Base-by-base conservation (phyloP, 192 early-diverging fungal species). In the Entrophospora sp. region DNA sequence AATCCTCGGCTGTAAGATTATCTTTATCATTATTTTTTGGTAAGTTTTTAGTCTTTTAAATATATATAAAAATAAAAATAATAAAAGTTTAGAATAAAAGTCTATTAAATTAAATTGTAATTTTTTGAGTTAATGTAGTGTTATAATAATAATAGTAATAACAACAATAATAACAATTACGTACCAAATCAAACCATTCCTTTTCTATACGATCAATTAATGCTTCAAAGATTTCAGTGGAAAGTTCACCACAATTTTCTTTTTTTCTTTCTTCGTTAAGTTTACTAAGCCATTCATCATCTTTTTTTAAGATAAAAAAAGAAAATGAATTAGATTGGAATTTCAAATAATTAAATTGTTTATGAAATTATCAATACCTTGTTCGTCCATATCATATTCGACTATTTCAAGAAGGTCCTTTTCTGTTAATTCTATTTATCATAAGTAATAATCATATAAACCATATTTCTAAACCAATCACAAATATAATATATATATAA, bases 381-480 rank as follows among this genome's bases (percentile, higher is more conserved):
- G 89, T 65, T 99, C 94, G 69, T 99, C 97, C 89, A 99, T 89
- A 73, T 99, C 97, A 70, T 99, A 99, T 72, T 99, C 97, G 32
- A 93, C 85, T 8, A 72, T 77, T 28, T 81, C 84, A 35, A 70
- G 78, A 14, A 86, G 71, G 14, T 82, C 80, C 30, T 64, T 77
- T 55, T 86, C 84, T 0, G 82, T 72, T 13, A 81, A 81, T 59
- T 86, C 84, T 84, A 72, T 18, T 13, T 2, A 16, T 18, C 35
- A 36, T 12, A 56, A 25, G 16, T 9, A 13, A 31, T 40, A 24
- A 53, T 27, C 2, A 20, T 24, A 16, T 16, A 13, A 44, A 18
- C 10, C 4, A 13, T 27, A 35, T 44, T 34, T 18, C 32, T 48
- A 43, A 43, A 34, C 8, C n/a, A 22, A 3, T 4, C 14, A 5